phyloP scores from a whole-genome alignment of 768 basidiomycete species.

The Tephrocybe sp. region DNA sequence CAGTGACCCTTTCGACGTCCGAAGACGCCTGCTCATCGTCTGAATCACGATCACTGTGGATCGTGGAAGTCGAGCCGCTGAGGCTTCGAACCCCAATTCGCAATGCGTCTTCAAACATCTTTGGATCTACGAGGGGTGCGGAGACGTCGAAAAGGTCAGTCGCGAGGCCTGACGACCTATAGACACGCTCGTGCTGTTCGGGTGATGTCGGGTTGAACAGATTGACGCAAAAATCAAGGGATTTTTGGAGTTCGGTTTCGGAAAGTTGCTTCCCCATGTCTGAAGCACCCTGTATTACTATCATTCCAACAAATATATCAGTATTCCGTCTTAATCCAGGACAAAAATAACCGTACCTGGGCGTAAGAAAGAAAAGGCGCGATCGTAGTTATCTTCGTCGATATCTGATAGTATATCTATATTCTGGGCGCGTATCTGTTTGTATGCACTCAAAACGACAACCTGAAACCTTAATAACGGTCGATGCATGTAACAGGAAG shows the following conservation, averaged over 20 bases:
- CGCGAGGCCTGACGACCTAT: slow-evolving; percentile 22
- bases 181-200: slow-evolving; percentile 52
- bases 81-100: slow-evolving; percentile 18
- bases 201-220: slow-evolving; percentile 71
- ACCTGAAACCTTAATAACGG: not conserved
- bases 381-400: slow-evolving; percentile 69
- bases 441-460: not conserved
- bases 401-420: slow-evolving; percentile 59
- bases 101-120: slow-evolving; percentile 36
- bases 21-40: slow-evolving; percentile 24
- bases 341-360: no score
- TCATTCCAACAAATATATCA: not conserved
- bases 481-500: not conserved
- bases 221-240: slow-evolving; percentile 76
- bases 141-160: slow-evolving; percentile 55
- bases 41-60: slow-evolving; percentile 14
- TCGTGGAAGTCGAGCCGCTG: slow-evolving; percentile 2
- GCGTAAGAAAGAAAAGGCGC: slow-evolving; percentile 61
- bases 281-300: slow-evolving; percentile 80
- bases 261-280: slow-evolving; percentile 74
- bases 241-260: slow-evolving; percentile 71
- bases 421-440: slow-evolving; percentile 38
- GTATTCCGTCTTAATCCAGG: not conserved
- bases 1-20: slow-evolving; percentile 36
- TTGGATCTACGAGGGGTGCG: slow-evolving; percentile 46